These are phyloP conservation scores for Neurospora sublineolata DNA, from an alignment of 495 filamentous ascomycete genomes.

Conservation along the genomic window DNA sequence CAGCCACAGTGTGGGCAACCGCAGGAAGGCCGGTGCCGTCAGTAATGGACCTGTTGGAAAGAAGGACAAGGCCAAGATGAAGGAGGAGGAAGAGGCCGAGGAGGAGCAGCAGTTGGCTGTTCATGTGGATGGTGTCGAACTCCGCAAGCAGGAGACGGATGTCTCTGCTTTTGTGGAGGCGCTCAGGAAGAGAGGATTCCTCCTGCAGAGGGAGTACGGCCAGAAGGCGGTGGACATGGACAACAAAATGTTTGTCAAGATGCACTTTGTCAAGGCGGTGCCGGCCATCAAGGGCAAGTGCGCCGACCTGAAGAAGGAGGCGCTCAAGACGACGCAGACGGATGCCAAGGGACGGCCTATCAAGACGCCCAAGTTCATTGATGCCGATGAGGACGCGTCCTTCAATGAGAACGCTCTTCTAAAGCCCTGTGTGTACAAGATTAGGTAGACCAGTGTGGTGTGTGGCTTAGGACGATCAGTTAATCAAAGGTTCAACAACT, in stretches of 20 bases:
- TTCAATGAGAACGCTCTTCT: slow-evolving; percentile 52
- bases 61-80: slow-evolving; percentile 42
- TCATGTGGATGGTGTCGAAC: slow-evolving; percentile 40
- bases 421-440: slow-evolving; percentile 96
- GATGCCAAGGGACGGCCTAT: slow-evolving; percentile 12
- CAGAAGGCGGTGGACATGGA: slow-evolving; percentile 58
- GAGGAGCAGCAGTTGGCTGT: slow-evolving; percentile 39
- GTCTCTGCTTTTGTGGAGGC: slow-evolving; percentile 83
- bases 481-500: background rate
- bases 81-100: slow-evolving; percentile 28
- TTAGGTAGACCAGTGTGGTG: slow-evolving; percentile 39
- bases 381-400: slow-evolving; percentile 40
- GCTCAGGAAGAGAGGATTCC: slow-evolving; percentile 64
- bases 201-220: slow-evolving; percentile 44
- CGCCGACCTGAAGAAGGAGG: slow-evolving; percentile 17
- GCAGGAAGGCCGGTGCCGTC: slow-evolving; percentile 27
- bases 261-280: slow-evolving; percentile 78
- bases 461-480: background rate
- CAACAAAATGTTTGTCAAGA: slow-evolving; percentile 97
- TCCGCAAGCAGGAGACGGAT: slow-evolving; percentile 57
- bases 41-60: slow-evolving; percentile 4
- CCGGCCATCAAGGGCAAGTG: slow-evolving; percentile 61
- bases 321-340: background rate
- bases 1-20: slow-evolving; percentile 50
- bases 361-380: slow-evolving; percentile 50